Conservation (phyloP, 2,329 filamentous ascomycete genomes). For the Fusarium mundagurra region DNA sequence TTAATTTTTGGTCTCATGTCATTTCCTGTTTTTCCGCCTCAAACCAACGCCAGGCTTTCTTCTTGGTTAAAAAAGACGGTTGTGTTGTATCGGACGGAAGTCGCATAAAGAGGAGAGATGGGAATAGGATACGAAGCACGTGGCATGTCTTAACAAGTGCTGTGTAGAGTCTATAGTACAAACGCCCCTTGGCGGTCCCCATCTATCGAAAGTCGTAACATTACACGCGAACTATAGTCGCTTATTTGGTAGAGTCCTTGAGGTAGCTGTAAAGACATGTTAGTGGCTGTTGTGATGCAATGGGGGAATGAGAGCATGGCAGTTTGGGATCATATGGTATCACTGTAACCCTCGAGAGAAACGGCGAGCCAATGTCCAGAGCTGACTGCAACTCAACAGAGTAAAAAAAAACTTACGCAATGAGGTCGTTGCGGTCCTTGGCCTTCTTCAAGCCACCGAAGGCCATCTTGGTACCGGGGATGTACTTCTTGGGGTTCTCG, state of each 20-base stretch:
- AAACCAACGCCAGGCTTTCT: slow-evolving; percentile 36
- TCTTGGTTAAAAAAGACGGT: background rate
- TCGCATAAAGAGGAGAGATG: slow-evolving; percentile 50
- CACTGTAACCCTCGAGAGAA: background rate
- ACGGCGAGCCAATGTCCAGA: background rate
- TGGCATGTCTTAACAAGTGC: slow-evolving; percentile 44
- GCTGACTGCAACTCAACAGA: background rate
- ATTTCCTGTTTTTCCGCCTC: slow-evolving; percentile 25
- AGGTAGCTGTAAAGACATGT: slow-evolving; percentile 64
- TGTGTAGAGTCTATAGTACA: slow-evolving; percentile 53
- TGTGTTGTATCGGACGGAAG: slow-evolving; percentile 24
- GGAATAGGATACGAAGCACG: slow-evolving; percentile 47
- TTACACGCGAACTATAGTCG: slow-evolving; percentile 47
- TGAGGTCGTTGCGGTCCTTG: slow-evolving; percentile 99
- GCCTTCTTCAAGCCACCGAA: slow-evolving; percentile 99
- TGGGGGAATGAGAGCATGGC: background rate
- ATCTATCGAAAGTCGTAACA: slow-evolving; percentile 52
- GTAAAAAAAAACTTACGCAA: slow-evolving; percentile 76
- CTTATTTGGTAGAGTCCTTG: slow-evolving; percentile 75
- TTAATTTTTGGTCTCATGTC: slow-evolving; percentile 11
- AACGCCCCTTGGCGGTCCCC: slow-evolving; percentile 45
- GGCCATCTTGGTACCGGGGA: slow-evolving; percentile 99
- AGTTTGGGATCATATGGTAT: background rate
- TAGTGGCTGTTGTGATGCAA: slow-evolving; percentile 25
- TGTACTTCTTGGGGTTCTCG: slow-evolving; percentile 99